Evolutionary conservation across 2,329 filamentous ascomycete genomes (phyloP).

Genomic region (Hypoxylon sp.): DNA sequence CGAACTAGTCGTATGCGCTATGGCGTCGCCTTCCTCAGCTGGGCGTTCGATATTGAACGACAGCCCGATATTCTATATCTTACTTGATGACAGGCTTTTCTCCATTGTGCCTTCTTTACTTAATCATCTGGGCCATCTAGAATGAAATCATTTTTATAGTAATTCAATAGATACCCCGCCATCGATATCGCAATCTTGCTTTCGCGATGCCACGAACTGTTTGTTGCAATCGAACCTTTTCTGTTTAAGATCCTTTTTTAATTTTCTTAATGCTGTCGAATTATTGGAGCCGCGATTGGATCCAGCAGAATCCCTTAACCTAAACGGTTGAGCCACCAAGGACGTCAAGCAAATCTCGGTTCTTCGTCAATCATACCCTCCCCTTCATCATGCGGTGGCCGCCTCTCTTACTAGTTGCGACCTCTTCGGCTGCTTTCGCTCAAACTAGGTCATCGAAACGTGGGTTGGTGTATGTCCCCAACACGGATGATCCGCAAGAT

Average conservation of each 20-base stretch:
- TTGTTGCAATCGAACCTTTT: not conserved
- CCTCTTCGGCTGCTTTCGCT: conserved; percentile 34
- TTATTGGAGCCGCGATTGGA: not conserved
- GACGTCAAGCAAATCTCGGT: not conserved
- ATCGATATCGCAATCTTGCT: not conserved
- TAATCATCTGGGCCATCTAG: not conserved
- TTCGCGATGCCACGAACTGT: not conserved
- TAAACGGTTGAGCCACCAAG: not conserved
- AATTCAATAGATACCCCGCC: too few species aligned
- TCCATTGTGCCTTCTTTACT: not conserved
- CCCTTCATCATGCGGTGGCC: conserved; percentile 34
- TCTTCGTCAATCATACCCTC: not conserved
- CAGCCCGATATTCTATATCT: not conserved
- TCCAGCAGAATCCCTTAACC: not conserved
- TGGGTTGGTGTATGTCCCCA: conserved; percentile 76
- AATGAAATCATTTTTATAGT: not conserved
- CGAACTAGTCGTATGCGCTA: not conserved
- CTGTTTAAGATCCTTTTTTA: not conserved
- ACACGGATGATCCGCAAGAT: conserved; percentile 66
- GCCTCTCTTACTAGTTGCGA: conserved; percentile 23
- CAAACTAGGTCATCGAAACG: conserved; percentile 65
- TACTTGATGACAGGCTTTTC: conserved; percentile 1
- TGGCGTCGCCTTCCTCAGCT: conserved; percentile 21
- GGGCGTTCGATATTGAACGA: conserved; percentile 18
- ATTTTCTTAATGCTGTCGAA: not conserved